Conservation (phyloP, 257 asterid species). For the Anisodus tanguticus region DNA sequence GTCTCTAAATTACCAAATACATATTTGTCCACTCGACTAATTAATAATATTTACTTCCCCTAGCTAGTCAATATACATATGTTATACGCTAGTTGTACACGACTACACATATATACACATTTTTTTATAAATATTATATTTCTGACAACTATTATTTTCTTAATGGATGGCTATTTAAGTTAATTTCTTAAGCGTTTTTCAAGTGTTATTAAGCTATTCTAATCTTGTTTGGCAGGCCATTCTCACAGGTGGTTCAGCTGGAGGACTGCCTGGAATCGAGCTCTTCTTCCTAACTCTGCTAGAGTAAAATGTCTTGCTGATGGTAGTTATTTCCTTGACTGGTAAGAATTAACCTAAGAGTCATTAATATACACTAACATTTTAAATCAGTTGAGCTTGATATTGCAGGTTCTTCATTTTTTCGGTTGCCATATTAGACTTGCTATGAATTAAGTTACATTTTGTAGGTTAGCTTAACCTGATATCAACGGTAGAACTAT, state of each 20-base stretch:
- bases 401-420: not conserved
- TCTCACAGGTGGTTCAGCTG: constrained; percentile 67
- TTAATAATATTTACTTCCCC: not conserved
- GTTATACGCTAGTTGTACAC: not conserved
- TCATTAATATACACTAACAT: not conserved
- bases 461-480: too few species aligned
- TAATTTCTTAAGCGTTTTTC: not conserved
- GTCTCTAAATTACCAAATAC: not conserved
- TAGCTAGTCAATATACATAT: not conserved
- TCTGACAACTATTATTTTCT: too few species aligned
- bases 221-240: constrained; percentile 61
- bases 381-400: not conserved
- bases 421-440: not conserved
- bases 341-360: constrained; percentile 23
- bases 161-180: too few species aligned
- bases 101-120: not conserved
- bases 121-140: too few species aligned
- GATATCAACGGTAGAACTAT: too few species aligned
- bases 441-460: too few species aligned
- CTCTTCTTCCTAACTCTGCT: constrained; percentile 8
- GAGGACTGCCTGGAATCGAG: constrained; percentile 56
- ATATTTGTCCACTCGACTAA: not conserved
- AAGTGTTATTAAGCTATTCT: constrained; percentile 39
- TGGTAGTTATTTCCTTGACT: constrained; percentile 25
- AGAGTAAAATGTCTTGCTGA: constrained; percentile 37